Conservation (phyloP, 2,329 filamentous ascomycete species). For the Macrophomina pseudophaseolina region DNA sequence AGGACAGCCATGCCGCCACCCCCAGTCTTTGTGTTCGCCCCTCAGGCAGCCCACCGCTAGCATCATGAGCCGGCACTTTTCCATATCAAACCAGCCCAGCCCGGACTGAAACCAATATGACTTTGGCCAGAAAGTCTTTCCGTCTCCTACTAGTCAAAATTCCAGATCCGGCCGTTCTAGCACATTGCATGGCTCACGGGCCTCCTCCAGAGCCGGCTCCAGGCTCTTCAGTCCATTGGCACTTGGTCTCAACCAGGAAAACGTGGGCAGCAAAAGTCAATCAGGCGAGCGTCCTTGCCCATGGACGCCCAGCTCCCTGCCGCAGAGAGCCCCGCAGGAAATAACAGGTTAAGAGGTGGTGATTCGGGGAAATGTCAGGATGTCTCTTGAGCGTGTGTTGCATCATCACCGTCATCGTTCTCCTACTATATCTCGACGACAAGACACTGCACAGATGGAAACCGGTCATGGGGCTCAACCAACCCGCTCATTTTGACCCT, state of each 20-base stretch:
- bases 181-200: background rate
- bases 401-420: constrained; percentile 15
- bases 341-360: constrained; percentile 2
- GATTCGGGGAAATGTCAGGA: constrained; percentile 13
- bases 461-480: constrained; percentile 23
- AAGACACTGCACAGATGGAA: constrained; percentile 27
- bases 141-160: background rate
- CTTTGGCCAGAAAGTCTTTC: background rate
- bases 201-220: background rate
- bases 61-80: background rate
- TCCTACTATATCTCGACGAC: constrained; percentile 25
- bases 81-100: background rate
- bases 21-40: too few relatives aligned
- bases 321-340: background rate
- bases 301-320: background rate
- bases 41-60: background rate
- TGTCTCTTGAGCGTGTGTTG: constrained; percentile 27
- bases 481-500: constrained; percentile 45
- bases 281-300: background rate
- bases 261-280: background rate
- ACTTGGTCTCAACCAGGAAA: background rate
- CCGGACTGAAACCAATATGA: background rate
- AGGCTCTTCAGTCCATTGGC: background rate
- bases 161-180: background rate
- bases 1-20: too few relatives aligned